Evolutionary conservation across 108 stramenopile species (phyloP), one percentile per base, ranked within the genome.

Genomic region (Epipyxis sp.): DNA sequence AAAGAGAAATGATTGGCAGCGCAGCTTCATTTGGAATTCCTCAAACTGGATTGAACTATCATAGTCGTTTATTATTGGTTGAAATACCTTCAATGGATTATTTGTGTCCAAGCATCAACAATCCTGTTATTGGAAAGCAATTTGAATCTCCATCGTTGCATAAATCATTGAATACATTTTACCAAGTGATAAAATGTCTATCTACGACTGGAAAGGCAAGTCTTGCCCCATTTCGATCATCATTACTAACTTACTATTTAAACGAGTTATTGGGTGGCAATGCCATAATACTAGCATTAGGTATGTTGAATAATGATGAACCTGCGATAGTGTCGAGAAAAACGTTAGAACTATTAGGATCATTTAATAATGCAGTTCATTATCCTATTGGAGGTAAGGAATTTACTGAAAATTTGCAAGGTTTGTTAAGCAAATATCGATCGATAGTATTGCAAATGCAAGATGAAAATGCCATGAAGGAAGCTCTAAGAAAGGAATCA

Each of bases 211-310:
- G 27, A 10, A 13, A 32, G 3, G 50, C 50, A 6, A 16, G 27
- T 10, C 50, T 74, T 10, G 71, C 71, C 3, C 71, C 71, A 42
- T 74, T 74, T 32, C 71, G 71, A 6, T 13, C 13, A 37, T 74
- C 71, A 6, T 10, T 43, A 37, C 25, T 74, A 42, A 74, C 71
- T 10, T 25, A 74, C 25, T 74, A 10, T 42, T 30, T 74, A 6
- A 27, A 10, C 6, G 71, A 74, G 71, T 6, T 39, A 34, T 42
- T 74, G 20, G 71, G 71, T 6, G 71, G 71, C 10, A 74, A 74
- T 37, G 71, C 71, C 10, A 13, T 74, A 32, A 42, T 74, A 27
- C 41, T 74, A 6, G 71, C 32, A 32, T 32, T 74, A 39, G 71
- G 71, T 6, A 3, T 35, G 27, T 10, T 37, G 6, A 27, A 13